A percentile compares a stretch with the other conserved stretches of the same genome.
phyloP scores from a whole-genome alignment of 768 basidiomycete species.

The Rhizopogon vinicolor region DNA sequence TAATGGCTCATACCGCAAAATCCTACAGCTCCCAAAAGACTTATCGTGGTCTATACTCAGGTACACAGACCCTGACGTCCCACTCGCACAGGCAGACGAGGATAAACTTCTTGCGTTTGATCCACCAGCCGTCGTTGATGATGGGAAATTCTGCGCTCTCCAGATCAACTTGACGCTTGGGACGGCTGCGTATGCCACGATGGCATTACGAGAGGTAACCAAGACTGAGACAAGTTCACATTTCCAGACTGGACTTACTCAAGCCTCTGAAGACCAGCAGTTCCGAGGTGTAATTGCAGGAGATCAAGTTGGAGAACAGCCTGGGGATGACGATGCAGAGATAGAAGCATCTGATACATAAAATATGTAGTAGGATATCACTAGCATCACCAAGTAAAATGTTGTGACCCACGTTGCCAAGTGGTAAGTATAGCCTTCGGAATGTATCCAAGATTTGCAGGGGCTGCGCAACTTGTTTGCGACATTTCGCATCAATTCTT shows the following conservation, averaged over 20 bases:
- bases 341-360: neutral
- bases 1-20: constrained; percentile 89
- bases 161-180: constrained; percentile 84
- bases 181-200: constrained; percentile 94
- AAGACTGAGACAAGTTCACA: constrained; percentile 95
- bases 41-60: constrained; percentile 77
- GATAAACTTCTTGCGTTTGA: constrained; percentile 84
- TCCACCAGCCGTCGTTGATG: constrained; percentile 55
- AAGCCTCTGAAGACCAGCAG: constrained; percentile 76
- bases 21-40: constrained; percentile 80
- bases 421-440: too few species aligned
- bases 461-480: too few species aligned
- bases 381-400: too few species aligned
- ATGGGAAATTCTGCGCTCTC: constrained; percentile 84
- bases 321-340: constrained; percentile 10
- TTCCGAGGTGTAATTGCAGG: constrained; percentile 50
- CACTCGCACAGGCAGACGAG: constrained; percentile 93
- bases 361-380: neutral
- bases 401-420: too few species aligned
- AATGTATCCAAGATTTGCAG: too few species aligned
- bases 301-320: constrained; percentile 17
- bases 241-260: constrained; percentile 77
- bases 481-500: too few species aligned
- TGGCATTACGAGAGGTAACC: constrained; percentile 93
- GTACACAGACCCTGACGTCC: constrained; percentile 92